Evolutionary conservation across 345 rosid species (phyloP), one percentile per base, ranked within the genome.

Genomic region (Gossypium raimondii): DNA sequence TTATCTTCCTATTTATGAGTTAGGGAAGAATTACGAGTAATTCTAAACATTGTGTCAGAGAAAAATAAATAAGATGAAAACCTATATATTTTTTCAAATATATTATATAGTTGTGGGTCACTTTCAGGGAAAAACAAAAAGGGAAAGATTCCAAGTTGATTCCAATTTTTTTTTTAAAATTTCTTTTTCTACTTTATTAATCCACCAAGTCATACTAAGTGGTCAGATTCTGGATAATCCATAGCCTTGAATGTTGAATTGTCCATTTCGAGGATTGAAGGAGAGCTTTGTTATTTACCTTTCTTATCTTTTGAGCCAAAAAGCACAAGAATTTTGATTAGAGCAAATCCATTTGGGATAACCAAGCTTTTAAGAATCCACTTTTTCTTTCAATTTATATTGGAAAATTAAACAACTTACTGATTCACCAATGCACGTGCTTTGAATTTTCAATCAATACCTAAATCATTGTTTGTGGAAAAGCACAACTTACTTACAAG

Each of bases 11-110:
- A 34, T 34, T 4, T 34, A 34, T 34, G 1, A 0, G 6, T 34
- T 34, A 0, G 0, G 1, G 38, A 34, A 6, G 0, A 0, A 0
- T 34, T 34, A 0, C 4, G 1, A 0, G 6, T 4, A 34, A 0
- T 34, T 34, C 0, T 34, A 34, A 0, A 0, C 0, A 34, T 0
- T 34, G 1, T 4, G 0, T 34, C 38, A 29, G 0, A 29, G 0
- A 34, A 34, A 34, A 4, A 4, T 0, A 34, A 0, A 34, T 34
- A 34, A 4, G 1, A 34, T 0, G 1, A 34, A 34, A 4, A 34
- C 1, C 6, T 34, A 34, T 4, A 34, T 27, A 27, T 27, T 34
- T 4, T 34, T 34, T 34, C 56, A 52, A 52, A n/a, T 11, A 11
- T 7, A n/a, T 5, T 17, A 17, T 11, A 47, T n/a, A 17, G 58